Conservation (phyloP, 83 land plant genomes). For the Thuja plicata region DNA sequence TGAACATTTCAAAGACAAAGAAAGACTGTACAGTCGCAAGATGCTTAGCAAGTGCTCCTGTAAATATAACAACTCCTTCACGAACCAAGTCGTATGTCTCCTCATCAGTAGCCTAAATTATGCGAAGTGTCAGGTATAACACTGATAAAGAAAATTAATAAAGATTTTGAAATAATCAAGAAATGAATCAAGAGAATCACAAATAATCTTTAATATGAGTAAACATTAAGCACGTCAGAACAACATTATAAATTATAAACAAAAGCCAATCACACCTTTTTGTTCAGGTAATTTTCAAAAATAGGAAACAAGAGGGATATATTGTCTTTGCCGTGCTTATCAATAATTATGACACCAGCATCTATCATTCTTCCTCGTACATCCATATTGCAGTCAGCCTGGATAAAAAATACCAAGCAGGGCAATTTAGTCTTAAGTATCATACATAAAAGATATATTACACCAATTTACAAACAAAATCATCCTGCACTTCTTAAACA, state of each 20-base stretch:
- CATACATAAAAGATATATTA: neutral
- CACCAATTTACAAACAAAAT: neutral
- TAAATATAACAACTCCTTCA: constrained; percentile 96
- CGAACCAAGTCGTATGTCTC: constrained; percentile 96
- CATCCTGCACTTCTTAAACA: neutral
- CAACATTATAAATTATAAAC: constrained; percentile 7
- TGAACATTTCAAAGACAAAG: neutral
- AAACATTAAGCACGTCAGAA: constrained; percentile 3
- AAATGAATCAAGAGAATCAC: neutral
- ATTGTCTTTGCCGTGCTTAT: constrained; percentile 92
- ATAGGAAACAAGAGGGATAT: constrained; percentile 83
- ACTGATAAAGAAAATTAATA: neutral
- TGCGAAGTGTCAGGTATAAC: neutral
- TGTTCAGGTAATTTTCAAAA: constrained; percentile 95
- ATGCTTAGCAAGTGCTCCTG: constrained; percentile 98
- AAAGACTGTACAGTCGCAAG: constrained; percentile 54
- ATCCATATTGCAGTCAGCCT: constrained; percentile 91
- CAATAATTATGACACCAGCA: constrained; percentile 91
- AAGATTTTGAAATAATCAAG: neutral
- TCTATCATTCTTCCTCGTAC: constrained; percentile 95
- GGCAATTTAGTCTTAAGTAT: neutral
- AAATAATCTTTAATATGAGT: neutral
- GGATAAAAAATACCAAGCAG: constrained; percentile 17
- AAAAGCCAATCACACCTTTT: constrained; percentile 57
- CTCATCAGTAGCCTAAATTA: constrained; percentile 82